Base-by-base conservation (phyloP, 768 basidiomycete genomes). In the Leccinum longicurvipes region DNA sequence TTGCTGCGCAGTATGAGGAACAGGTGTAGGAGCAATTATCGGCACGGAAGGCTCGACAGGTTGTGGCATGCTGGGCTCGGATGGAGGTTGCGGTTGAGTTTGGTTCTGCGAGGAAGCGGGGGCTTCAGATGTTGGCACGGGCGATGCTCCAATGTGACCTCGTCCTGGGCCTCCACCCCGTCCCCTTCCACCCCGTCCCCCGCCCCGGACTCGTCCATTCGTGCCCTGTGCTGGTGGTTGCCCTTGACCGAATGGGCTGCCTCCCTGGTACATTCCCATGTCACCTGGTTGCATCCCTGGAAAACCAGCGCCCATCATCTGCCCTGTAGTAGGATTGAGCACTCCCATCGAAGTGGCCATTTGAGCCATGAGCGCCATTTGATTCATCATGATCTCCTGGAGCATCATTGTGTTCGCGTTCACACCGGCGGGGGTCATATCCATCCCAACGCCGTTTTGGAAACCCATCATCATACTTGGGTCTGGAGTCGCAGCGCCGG, bases 361-460 rank as follows among this genome's bases (percentile, higher is more conserved):
- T 73, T 94, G 92, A 53, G 89, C 85, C 93, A 95, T 94, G 65
- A 95, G 79, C 25, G 91, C 87, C 89, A 92, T 91, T 68, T 93
- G 88, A 70, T 82, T 89, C 82, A 90, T 86, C 84, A 94, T 86
- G 81, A 94, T 87, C 68, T 92, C 92, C 71, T 93, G 93, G 62
- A 95, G 72, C 72, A 87, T 73, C 57, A 90, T 60, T 39, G 88
- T 86, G 63, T 86, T 91, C 46, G 79, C 54, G 72, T 67, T 91
- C 85, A 54, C 60, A 36, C 81, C 87, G 81, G 41, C 76, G 74
- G 58, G 71, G 67, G 47, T 73, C 77, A 50, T 65, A 39, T 65
- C 77, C 77, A 67, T 63, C 50, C 67, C 77, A 77, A 68, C 62
- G 42, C 81, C 76, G 81, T 82, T 71, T 57, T 55, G 70, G 52